These are phyloP conservation scores for Pichia sp. DNA, from an alignment of 1,139 yeast species.

Conservation along the genomic window DNA sequence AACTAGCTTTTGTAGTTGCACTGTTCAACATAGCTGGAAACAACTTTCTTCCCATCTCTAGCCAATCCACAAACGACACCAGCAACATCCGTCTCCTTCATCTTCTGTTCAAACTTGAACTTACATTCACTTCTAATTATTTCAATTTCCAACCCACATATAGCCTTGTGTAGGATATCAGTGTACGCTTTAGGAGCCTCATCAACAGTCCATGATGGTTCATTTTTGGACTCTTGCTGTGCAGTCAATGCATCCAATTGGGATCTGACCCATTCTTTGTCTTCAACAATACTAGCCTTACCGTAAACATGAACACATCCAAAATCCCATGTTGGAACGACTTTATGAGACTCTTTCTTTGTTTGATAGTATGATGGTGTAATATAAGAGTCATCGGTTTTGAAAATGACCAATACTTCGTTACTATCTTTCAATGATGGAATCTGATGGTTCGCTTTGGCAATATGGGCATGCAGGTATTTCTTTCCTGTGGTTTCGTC, in stretches of 20 bases:
- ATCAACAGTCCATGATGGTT: constrained; percentile 46
- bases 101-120: constrained; percentile 56
- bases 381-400: constrained; percentile 48
- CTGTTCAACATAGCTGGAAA: constrained; percentile 6
- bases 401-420: constrained; percentile 47
- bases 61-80: constrained; percentile 46
- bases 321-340: constrained; percentile 71
- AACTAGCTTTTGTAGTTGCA: constrained; percentile 2
- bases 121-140: constrained; percentile 47
- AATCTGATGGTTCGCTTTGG: constrained; percentile 48
- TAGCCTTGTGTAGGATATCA: constrained; percentile 43
- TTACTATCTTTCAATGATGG: constrained; percentile 37
- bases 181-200: constrained; percentile 54
- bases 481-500: constrained; percentile 32
- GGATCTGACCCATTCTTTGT: constrained; percentile 40
- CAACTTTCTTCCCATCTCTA: constrained; percentile 9
- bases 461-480: constrained; percentile 50
- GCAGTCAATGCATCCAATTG: constrained; percentile 43
- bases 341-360: constrained; percentile 52
- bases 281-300: constrained; percentile 41
- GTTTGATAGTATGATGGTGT: constrained; percentile 57
- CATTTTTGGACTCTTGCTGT: constrained; percentile 42
- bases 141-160: constrained; percentile 53
- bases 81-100: constrained; percentile 37
- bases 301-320: constrained; percentile 58